Base-by-base conservation (phyloP, 495 filamentous ascomycete genomes). In the Penicillium dipodomyicola region DNA sequence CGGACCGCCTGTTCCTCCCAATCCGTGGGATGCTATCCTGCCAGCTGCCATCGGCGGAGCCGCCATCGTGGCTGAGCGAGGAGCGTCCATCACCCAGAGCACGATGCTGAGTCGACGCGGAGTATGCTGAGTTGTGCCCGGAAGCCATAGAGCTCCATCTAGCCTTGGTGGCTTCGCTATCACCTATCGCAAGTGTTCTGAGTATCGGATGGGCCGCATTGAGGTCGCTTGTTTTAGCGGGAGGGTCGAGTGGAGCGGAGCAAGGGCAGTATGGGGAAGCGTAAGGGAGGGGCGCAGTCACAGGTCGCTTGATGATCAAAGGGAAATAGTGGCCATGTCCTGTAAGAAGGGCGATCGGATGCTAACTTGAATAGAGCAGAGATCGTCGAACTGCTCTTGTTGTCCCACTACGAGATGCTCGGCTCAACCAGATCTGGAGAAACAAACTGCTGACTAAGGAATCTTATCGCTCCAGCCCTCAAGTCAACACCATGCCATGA, bases 21-120 rank as follows among this genome's bases (percentile, higher is more conserved):
- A 69, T 52, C 39, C 69, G 65, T 39, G 79, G 58, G 44, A 61
- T 62, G 33, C 72, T 68, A 56, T 81, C 82, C 57, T 78, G 74
- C 64, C 79, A 78, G 57, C 77, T 78, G 49, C 70, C 71, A 63
- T 76, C 61, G 56, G 67, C 69, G 65, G 78, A 69, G 61, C 67
- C 70, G 65, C 76, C 83, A 77, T 85, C 83, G 58, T 81, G 82
- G 49, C 71, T 81, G 52, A 79, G 73, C 10, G 72, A 72, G 19
- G 81, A 78, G 56, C 77, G 76, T 57, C 84, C 85, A 64, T 80
- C 77, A 62, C 77, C 78, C 56, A 84, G 77, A 54, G 79, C 65
- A 44, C 71, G 84, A 73, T 86, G 84, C 72, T 90, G 88, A 66
- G 84, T 84, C 66, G 87, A 87, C 54, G 82, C 82, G 57, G 87